These are phyloP conservation scores for Plectranthus barbatus DNA, from an alignment of 257 asterid genomes.

Conservation along the genomic window DNA sequence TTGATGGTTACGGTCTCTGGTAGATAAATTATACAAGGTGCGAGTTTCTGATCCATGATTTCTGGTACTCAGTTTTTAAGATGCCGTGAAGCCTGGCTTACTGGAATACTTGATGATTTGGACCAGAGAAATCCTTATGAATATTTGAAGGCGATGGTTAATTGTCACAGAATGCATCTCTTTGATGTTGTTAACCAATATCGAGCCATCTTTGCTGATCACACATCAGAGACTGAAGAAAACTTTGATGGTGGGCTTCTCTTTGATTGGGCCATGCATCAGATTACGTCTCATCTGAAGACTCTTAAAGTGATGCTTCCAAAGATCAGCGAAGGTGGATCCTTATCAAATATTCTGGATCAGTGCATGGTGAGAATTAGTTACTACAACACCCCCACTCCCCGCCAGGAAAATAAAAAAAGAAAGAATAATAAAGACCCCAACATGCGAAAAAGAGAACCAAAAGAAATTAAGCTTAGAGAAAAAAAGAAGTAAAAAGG, in stretches of 20 bases:
- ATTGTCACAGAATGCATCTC: constrained; percentile 85
- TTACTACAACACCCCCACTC: no score
- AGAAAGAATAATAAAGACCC: no score
- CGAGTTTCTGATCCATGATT: constrained; percentile 21
- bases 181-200: constrained; percentile 98
- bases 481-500: no score
- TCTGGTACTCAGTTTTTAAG: constrained; percentile 60
- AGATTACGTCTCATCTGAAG: constrained; percentile 73
- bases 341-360: constrained; percentile 86
- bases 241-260: constrained; percentile 96
- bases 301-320: constrained; percentile 92
- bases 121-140: constrained; percentile 97
- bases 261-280: constrained; percentile 99
- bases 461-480: no score
- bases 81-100: constrained; percentile 97
- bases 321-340: constrained; percentile 89
- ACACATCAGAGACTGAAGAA: constrained; percentile 90
- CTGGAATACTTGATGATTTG: constrained; percentile 81
- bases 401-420: no score
- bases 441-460: no score
- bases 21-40: not conserved
- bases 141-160: constrained; percentile 85
- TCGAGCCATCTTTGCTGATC: constrained; percentile 93
- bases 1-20: not conserved
- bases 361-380: constrained; percentile 83